Conservation (phyloP, 176 grass and related monocot genomes). For the Bothriochloa decipiens region DNA sequence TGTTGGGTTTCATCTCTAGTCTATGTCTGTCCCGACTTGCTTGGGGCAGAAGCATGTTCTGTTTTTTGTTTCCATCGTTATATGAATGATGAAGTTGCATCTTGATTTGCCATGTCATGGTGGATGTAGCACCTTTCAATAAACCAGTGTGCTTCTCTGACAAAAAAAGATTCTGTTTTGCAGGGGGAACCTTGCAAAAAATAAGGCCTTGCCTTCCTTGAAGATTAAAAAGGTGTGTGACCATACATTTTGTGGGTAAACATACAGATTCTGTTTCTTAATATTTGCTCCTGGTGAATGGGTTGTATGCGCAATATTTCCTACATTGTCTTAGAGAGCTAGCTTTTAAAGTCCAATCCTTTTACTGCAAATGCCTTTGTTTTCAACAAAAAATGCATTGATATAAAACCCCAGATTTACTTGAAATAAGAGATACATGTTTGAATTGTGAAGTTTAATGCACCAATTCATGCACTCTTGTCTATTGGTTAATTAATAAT, state of each 20-base stretch:
- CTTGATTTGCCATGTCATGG: conserved; percentile 16
- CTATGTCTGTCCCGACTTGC: not conserved
- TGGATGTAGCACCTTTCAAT: not conserved
- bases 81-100: conserved; percentile 29
- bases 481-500: not conserved
- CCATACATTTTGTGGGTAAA: not conserved
- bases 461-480: not conserved
- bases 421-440: not conserved
- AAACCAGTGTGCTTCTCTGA: conserved; percentile 34
- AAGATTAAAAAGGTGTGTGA: conserved; percentile 43
- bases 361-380: not conserved
- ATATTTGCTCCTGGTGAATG: not conserved
- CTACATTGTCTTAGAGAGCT: not conserved
- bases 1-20: not conserved
- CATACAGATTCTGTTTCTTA: not conserved
- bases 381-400: conserved; percentile 30
- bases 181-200: conserved; percentile 33
- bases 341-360: conserved; percentile 22
- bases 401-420: not conserved
- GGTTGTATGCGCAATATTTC: conserved; percentile 4
- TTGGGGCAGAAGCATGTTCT: not conserved
- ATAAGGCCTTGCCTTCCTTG: not conserved
- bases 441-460: not conserved
- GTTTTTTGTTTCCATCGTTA: not conserved
- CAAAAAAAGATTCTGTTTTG: conserved; percentile 39